phyloP scores from a whole-genome alignment of 2,329 filamentous ascomycete species.

The Alternaria rosae region DNA sequence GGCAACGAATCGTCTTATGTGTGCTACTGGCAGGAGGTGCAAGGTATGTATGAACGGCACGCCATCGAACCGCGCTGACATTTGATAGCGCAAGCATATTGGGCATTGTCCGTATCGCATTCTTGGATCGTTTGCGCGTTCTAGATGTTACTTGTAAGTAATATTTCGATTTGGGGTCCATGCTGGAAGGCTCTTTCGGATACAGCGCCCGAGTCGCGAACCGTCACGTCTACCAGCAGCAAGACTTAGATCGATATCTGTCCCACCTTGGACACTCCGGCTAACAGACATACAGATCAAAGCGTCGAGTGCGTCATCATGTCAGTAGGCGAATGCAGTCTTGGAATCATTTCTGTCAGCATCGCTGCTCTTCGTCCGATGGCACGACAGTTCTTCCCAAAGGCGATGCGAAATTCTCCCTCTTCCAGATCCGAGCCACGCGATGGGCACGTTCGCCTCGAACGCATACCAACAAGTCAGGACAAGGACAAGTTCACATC shows the following conservation, averaged over 20 bases:
- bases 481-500: background rate
- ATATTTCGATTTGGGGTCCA: background rate
- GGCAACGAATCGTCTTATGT: conserved; percentile 37
- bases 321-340: conserved; percentile 38
- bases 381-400: conserved; percentile 27
- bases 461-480: background rate
- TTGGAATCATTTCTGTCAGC: conserved; percentile 40
- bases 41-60: conserved; percentile 23
- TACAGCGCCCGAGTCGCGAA: background rate
- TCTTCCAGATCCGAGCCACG: background rate
- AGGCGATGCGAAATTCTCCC: conserved; percentile 1
- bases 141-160: conserved; percentile 37
- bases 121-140: conserved; percentile 25
- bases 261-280: background rate
- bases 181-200: background rate
- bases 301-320: conserved; percentile 31
- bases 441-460: conserved; percentile 1
- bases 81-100: conserved; percentile 32
- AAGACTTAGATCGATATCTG: background rate
- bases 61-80: background rate
- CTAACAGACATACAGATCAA: conserved; percentile 19
- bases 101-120: conserved; percentile 30
- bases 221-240: background rate
- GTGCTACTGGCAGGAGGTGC: conserved; percentile 35
- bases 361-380: conserved; percentile 38